Evolutionary conservation across 2,329 filamentous ascomycete genomes (phyloP).

Genomic region (Cercospora citrullina): DNA sequence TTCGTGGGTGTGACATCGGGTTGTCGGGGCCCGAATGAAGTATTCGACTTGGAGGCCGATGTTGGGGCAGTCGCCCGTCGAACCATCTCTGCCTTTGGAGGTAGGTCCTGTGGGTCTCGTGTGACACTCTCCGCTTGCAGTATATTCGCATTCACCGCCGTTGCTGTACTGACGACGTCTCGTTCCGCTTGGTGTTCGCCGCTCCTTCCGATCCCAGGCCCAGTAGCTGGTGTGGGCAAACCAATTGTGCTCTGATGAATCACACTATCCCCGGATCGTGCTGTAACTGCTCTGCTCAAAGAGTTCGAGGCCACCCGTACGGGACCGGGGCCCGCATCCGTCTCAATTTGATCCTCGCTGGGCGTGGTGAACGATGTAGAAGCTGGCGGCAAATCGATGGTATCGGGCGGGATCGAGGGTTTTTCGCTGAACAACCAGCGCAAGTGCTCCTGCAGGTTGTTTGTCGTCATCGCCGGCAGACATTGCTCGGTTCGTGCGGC

Average conservation of each 20-base stretch:
- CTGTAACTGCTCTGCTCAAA: neutral
- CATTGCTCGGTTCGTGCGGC: slow-evolving; percentile 24
- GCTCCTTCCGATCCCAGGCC: neutral
- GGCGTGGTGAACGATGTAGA: slow-evolving; percentile 21
- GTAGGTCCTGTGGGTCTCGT: neutral
- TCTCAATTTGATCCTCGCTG: slow-evolving; percentile 15
- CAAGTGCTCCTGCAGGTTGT: slow-evolving; percentile 52
- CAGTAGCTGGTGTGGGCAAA: neutral
- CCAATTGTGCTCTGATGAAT: neutral
- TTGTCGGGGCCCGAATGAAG: slow-evolving; percentile 23
- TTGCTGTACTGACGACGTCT: neutral
- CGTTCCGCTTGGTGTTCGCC: neutral
- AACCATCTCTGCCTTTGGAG: slow-evolving; percentile 42
- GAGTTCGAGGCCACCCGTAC: neutral
- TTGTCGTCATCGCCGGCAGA: slow-evolving; percentile 46
- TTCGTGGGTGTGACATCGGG: slow-evolving; percentile 20
- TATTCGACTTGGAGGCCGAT: slow-evolving; percentile 42
- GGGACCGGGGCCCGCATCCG: neutral
- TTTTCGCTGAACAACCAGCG: slow-evolving; percentile 50
- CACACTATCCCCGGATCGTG: neutral
- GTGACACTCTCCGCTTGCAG: neutral
- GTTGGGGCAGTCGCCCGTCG: slow-evolving; percentile 46
- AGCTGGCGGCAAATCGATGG: slow-evolving; percentile 27
- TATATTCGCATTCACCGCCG: neutral
- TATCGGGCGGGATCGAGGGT: slow-evolving; percentile 44